Percentiles rank a stretch among this genome's conserved stretches.
Conservation (phyloP, 352 stramenopile species). For the Phytophthora pini region DNA sequence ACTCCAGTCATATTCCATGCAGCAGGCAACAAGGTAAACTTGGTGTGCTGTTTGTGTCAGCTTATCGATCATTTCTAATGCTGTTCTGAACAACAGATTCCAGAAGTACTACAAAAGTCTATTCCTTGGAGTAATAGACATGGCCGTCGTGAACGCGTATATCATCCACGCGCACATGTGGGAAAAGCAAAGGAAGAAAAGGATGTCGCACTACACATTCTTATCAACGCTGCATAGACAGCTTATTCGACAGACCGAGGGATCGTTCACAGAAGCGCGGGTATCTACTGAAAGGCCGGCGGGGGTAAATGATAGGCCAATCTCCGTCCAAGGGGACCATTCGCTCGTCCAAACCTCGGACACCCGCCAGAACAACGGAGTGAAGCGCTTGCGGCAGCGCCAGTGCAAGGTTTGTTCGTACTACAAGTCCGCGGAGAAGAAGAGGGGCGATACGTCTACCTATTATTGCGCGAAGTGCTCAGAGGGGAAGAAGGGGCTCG, state of each 20-base stretch:
- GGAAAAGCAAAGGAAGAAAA: conserved; percentile 6
- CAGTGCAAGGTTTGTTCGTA: conserved; percentile 14
- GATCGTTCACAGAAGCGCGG: neutral
- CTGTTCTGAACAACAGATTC: conserved; percentile 2
- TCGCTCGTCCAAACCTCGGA: no score
- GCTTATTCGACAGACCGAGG: neutral
- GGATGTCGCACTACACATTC: conserved; percentile 5
- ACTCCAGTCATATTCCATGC: no score
- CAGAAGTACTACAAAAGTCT: conserved; percentile 30
- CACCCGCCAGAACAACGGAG: no score
- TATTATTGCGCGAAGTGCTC: conserved; percentile 21
- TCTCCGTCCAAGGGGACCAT: no score
- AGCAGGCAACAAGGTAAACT: conserved; percentile 8
- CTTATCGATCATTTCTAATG: neutral
- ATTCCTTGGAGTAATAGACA: no score
- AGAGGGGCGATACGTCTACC: conserved; percentile 4
- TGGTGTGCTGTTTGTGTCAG: neutral
- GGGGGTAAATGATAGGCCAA: neutral
- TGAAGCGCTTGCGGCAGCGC: no score
- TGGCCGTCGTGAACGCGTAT: conserved; percentile 29
- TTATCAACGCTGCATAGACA: conserved; percentile 6
- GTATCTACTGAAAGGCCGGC: neutral
- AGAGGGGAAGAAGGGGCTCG: neutral
- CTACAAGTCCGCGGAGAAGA: conserved; percentile 18
- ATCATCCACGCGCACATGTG: conserved; percentile 7